Evolutionary conservation across 2,329 filamentous ascomycete species (phyloP).

Genomic region (Alternaria triticimaculans): DNA sequence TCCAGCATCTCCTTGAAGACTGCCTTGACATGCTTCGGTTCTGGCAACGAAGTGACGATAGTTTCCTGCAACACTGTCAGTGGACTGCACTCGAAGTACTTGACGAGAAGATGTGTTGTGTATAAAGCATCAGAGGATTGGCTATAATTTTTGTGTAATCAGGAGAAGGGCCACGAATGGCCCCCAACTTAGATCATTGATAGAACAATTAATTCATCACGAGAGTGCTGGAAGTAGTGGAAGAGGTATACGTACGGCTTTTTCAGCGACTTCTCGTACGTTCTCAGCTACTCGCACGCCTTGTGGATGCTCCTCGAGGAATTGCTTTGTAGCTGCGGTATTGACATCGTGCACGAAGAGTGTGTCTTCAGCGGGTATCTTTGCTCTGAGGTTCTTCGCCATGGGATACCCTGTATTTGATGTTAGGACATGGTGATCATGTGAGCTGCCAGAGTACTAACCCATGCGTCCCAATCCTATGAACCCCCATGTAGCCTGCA

Average conservation of each 20-base stretch:
- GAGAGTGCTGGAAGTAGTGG: slow-evolving; percentile 7
- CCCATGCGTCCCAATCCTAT: slow-evolving; percentile 60
- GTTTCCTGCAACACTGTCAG: slow-evolving; percentile 67
- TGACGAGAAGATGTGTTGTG: slow-evolving; percentile 14
- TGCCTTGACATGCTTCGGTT: slow-evolving; percentile 83
- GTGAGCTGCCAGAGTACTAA: slow-evolving; percentile 38
- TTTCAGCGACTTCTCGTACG: slow-evolving; percentile 69
- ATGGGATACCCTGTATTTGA: slow-evolving; percentile 68
- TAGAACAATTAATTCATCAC: slow-evolving; percentile 62
- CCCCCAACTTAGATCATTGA: slow-evolving; percentile 78
- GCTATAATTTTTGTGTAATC: slow-evolving; percentile 71
- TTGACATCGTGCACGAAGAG: slow-evolving; percentile 73
- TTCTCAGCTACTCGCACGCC: slow-evolving; percentile 63
- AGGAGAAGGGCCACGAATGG: slow-evolving; percentile 62
- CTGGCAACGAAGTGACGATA: slow-evolving; percentile 87
- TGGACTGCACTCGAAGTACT: slow-evolving; percentile 1
- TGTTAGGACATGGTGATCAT: slow-evolving; percentile 29
- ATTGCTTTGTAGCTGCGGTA: slow-evolving; percentile 60
- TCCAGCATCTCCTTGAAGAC: slow-evolving; percentile 81
- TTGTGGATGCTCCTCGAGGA: slow-evolving; percentile 62
- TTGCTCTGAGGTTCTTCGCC: slow-evolving; percentile 73
- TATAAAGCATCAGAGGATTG: slow-evolving; percentile 71
- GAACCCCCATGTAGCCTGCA: slow-evolving; percentile 58
- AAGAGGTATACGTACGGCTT: slow-evolving; percentile 62
- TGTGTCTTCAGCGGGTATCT: slow-evolving; percentile 67